Evolutionary conservation across 2,329 filamentous ascomycete genomes (phyloP), one percentile per base, ranked within the genome.

Genomic region (Apiospora pterosperma): DNA sequence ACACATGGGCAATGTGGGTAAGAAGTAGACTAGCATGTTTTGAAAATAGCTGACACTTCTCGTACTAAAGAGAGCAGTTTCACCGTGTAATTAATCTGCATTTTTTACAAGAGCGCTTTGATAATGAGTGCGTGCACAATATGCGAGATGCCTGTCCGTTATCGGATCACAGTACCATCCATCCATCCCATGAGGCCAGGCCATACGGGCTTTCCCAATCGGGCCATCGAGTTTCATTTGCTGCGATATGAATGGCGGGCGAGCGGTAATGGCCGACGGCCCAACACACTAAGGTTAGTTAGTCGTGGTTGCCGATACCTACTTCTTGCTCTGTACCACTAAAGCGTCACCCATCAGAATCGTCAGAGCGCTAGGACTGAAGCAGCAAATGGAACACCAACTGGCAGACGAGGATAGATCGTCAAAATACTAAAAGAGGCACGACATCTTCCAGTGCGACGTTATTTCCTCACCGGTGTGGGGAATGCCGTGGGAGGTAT

Each of bases 381-480:
- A 34, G 19, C 48, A 55, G 48, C 31, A 25, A 55, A 55, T 55
- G 25, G 28, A 34, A 55, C 5, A 55, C 48, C 8, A 12, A 25
- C 39, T 41, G 38, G 38, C 3, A 41, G n/a, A 19, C 16, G 38
- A 19, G n/a, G 31, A 28, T n/a, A 19, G 48, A 34, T 52, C 44
- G 44, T 25, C 44, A 52, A 31, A 52, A 10, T 31, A 34, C 34
- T 25, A 11, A 34, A 19, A 55, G 48, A 55, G 48, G 48, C 48
- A 55, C 48, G 48, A 55, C 31, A 55, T 55, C 48, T 34, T 55
- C 48, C 48, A 28, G 48, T 55, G 48, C 48, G 48, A 55, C 48
- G 48, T 55, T 55, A 34, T n/a, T 55, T 55, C 48, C 34, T 55
- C 48, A 55, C 48, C 48, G 48, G 48, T 55, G 48, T 55, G 48